Base-by-base conservation (phyloP, 352 stramenopile species). In the Pythium sp. region DNA sequence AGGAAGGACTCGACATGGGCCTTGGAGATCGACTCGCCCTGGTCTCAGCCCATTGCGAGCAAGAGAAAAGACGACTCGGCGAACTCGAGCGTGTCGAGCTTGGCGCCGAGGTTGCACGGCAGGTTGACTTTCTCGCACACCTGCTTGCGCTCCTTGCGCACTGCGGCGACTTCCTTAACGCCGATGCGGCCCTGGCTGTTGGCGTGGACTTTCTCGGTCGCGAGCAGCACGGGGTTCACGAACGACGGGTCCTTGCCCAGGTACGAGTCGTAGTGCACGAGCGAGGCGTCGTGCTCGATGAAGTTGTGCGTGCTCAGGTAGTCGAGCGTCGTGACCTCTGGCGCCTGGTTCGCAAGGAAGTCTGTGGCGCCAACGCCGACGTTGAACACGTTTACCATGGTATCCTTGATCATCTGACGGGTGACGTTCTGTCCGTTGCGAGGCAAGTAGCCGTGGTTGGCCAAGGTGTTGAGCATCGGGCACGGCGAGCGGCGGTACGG, bases 281-380 rank as follows among this genome's bases (percentile, higher is more conserved):
- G 62, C 47, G 76, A 82, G 56, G 65, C 67, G 65, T 82, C 73
- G 60, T 82, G 71, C 60, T 82, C 76, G 41, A 69, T 67, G 6
- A 56, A 36, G 69, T 77, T 74, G 67, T 81, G 75, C 7, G 34
- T 60, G 47, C 58, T 54, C 15, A 68, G 62, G 34, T 62, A 55
- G 38, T 68, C 62, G n/a, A 68, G 51, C 20, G 32, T 43, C 51
- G 55, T 24, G 34, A 24, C 15, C 34, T 60, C 34, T 24, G 62
- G 62, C 5, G 62, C n/a, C 38, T 60, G 34, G 12, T 18, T 55
- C 34, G 41, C 62, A 14, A 68, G 51, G 32, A 62, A 11, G 28
- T 64, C 62, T 2, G 58, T 57, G 14, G 70, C 12, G 1, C 51
- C 63, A 12, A 41, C 22, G 18, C 62, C 46, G 12, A 75, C 55